phyloP scores from a whole-genome alignment of 306 rosid genomes.

The Fragaria vesca region DNA sequence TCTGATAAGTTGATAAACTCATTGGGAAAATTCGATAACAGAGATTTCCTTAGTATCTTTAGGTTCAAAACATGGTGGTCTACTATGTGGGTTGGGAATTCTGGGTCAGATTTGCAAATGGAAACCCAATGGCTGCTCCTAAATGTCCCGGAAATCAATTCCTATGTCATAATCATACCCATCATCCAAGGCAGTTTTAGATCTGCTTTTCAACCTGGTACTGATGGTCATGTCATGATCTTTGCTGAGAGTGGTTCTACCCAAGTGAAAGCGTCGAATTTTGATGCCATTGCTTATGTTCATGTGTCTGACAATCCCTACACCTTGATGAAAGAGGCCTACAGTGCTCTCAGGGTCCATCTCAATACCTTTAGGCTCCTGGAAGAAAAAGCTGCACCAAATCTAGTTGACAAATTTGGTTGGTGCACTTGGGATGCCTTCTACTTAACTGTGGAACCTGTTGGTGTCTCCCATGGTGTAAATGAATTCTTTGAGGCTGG shows the following conservation, averaged over 20 bases:
- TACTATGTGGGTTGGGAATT: constrained; percentile 78
- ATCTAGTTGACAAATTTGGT: constrained; percentile 64
- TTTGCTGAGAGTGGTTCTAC: constrained; percentile 79
- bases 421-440: constrained; percentile 99
- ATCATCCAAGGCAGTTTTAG: constrained; percentile 63
- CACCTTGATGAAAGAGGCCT: constrained; percentile 71
- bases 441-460: constrained; percentile 65
- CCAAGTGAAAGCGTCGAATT: constrained; percentile 43
- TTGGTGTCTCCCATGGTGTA: constrained; percentile 62
- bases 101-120: constrained; percentile 79
- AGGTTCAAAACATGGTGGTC: constrained; percentile 99
- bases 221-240: constrained; percentile 56
- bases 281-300: constrained; percentile 56
- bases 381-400: constrained; percentile 68
- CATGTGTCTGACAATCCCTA: constrained; percentile 74
- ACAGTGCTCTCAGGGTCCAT: constrained; percentile 62
- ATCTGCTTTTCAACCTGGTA: constrained; percentile 69
- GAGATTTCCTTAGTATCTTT: constrained; percentile 63
- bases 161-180: constrained; percentile 62
- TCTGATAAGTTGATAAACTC: constrained; percentile 58
- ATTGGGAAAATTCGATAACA: constrained; percentile 50
- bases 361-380: constrained; percentile 60
- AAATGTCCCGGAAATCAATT: constrained; percentile 59
- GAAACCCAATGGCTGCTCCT: constrained; percentile 84
- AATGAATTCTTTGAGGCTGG: constrained; percentile 58